Conservation (phyloP, 768 basidiomycete genomes). For the Mycena chlorophos region DNA sequence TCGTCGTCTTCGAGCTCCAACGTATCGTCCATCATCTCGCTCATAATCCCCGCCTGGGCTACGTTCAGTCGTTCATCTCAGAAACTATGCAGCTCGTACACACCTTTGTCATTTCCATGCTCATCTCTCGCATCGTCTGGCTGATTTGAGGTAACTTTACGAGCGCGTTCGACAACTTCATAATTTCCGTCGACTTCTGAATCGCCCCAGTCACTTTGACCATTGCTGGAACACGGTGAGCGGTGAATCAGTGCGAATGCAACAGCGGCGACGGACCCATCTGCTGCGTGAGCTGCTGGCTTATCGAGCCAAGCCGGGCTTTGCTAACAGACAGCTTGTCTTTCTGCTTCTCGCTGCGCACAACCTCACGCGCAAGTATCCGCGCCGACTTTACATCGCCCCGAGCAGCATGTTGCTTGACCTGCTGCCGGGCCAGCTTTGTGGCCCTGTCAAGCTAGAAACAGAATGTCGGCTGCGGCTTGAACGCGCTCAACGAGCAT, state of each 20-base stretch:
- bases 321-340: slow-evolving; percentile 90
- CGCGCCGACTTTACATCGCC: slow-evolving; percentile 92
- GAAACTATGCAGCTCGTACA: slow-evolving; percentile 12
- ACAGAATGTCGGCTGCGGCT: slow-evolving; percentile 21
- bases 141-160: slow-evolving; percentile 91
- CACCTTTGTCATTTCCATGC: slow-evolving; percentile 99
- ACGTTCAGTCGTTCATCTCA: neutral
- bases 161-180: slow-evolving; percentile 94
- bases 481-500: slow-evolving; percentile 19
- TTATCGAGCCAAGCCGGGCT: slow-evolving; percentile 87
- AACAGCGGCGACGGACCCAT: slow-evolving; percentile 59
- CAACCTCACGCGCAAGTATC: slow-evolving; percentile 91
- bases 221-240: slow-evolving; percentile 62
- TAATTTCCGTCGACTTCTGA: slow-evolving; percentile 97
- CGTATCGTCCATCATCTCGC: slow-evolving; percentile 96
- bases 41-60: slow-evolving; percentile 91
- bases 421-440: slow-evolving; percentile 72
- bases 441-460: slow-evolving; percentile 79
- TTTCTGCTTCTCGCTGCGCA: slow-evolving; percentile 92
- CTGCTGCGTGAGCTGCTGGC: slow-evolving; percentile 87
- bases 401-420: slow-evolving; percentile 88
- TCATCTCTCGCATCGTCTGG: slow-evolving; percentile 95
- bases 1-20: slow-evolving; percentile 92
- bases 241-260: slow-evolving; percentile 5
- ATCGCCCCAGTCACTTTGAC: slow-evolving; percentile 95